phyloP scores from a whole-genome alignment of 768 basidiomycete species.

The Tubosaeta sp. region DNA sequence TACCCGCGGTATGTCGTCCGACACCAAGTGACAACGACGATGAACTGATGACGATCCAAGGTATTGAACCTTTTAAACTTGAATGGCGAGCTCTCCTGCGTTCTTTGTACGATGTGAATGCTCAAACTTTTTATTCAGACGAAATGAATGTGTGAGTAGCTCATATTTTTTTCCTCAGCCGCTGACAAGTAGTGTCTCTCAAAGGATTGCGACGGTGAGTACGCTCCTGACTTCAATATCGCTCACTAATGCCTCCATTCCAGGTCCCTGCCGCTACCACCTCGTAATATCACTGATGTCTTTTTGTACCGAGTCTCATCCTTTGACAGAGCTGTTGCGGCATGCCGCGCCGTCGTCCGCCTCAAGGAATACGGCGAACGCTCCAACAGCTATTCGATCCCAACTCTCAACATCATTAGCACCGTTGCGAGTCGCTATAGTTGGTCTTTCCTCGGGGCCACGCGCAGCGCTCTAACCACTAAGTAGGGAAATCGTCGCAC shows the following conservation, averaged over 20 bases:
- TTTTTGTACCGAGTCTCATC: conserved; percentile 1
- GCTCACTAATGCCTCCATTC: background rate
- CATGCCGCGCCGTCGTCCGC: conserved; percentile 64
- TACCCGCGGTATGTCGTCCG: conserved; percentile 53
- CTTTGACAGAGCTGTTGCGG: conserved; percentile 35
- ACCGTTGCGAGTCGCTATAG: conserved; percentile 18
- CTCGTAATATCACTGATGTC: conserved; percentile 39
- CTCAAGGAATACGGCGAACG: conserved; percentile 50
- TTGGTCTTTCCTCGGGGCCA: background rate
- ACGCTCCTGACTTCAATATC: background rate
- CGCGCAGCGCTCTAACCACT: background rate
- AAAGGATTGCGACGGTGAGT: conserved; percentile 24
- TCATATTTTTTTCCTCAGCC: background rate
- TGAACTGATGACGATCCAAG: conserved; percentile 6
- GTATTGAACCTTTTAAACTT: conserved; percentile 24
- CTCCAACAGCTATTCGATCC: conserved; percentile 11
- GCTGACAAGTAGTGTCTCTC: background rate
- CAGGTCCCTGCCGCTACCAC: conserved; percentile 63
- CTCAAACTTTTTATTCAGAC: conserved; percentile 8
- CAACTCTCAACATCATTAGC: conserved; percentile 22
- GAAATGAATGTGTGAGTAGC: conserved; percentile 26
- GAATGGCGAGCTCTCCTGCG: conserved; percentile 16
- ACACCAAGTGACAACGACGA: background rate
- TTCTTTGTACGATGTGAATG: background rate
- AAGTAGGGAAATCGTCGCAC: conserved; percentile 12